Conservation (phyloP, 1,139 yeast genomes). For the Diutina rugosa region DNA sequence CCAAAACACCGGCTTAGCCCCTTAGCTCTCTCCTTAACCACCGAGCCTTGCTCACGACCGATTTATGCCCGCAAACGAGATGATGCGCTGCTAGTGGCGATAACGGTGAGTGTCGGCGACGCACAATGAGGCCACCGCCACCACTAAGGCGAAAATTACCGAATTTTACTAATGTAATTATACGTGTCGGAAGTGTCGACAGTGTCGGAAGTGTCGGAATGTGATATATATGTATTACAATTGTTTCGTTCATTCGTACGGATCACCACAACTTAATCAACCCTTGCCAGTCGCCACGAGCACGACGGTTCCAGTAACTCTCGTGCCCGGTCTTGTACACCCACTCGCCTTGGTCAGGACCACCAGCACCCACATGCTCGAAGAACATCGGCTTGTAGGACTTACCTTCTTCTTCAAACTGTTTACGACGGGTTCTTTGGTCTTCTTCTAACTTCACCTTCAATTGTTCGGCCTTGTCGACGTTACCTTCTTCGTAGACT, state of each 20-base stretch:
- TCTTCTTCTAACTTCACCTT: constrained; percentile 63
- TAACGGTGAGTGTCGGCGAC: background rate
- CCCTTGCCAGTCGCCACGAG: constrained; percentile 45
- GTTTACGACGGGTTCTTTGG: constrained; percentile 68
- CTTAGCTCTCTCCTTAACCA: no score
- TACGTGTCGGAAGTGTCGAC: background rate
- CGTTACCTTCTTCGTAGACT: constrained; percentile 54
- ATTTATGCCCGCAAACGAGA: background rate
- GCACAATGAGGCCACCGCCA: background rate
- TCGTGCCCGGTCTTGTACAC: constrained; percentile 43
- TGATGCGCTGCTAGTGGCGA: no score
- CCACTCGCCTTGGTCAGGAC: constrained; percentile 41
- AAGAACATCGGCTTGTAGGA: constrained; percentile 54
- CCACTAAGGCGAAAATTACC: no score
- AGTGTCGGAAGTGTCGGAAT: background rate
- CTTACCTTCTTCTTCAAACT: constrained; percentile 30
- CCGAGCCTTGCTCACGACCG: background rate
- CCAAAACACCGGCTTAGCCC: no score
- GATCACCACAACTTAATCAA: constrained; percentile 8
- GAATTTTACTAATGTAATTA: no score
- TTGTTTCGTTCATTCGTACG: background rate
- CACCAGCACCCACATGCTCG: constrained; percentile 26
- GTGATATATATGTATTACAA: background rate
- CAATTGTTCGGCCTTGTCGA: constrained; percentile 55
- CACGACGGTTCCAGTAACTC: constrained; percentile 76